Conservation (phyloP, 1,284 basidiomycete genomes). For the Irpex sp. region DNA sequence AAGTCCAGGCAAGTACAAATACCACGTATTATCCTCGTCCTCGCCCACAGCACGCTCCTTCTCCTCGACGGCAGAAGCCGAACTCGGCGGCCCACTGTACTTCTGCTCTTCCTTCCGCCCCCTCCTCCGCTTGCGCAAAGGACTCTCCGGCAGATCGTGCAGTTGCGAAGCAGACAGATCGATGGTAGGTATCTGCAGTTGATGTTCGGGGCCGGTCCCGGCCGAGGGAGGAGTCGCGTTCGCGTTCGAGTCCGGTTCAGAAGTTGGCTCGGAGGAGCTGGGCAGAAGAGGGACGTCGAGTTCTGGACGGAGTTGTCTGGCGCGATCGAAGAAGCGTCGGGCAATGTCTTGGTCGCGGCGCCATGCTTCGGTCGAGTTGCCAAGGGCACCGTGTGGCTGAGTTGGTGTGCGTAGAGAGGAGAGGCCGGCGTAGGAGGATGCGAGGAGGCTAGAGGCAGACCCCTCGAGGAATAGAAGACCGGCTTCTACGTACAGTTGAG, state of each 20-base stretch:
- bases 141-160: constrained; percentile 16
- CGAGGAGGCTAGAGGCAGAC: constrained; percentile 59
- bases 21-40: constrained; percentile 70
- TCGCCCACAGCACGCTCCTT: constrained; percentile 28
- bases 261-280: constrained; percentile 43
- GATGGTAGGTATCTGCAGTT: constrained; percentile 33
- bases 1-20: constrained; percentile 68
- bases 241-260: constrained; percentile 12
- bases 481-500: constrained; percentile 70
- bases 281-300: constrained; percentile 68
- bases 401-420: constrained; percentile 60
- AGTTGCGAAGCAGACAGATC: constrained; percentile 26
- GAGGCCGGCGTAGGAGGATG: constrained; percentile 67
- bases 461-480: constrained; percentile 76
- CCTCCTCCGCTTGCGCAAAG: constrained; percentile 26
- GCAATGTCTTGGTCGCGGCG: constrained; percentile 66
- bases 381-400: constrained; percentile 14
- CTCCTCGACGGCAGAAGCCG: constrained; percentile 23
- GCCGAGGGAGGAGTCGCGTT: neutral
- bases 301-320: constrained; percentile 50
- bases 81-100: constrained; percentile 6
- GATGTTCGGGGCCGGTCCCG: constrained; percentile 17
- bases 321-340: constrained; percentile 65
- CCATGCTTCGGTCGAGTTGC: constrained; percentile 53
- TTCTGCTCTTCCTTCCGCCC: constrained; percentile 7